phyloP scores from a whole-genome alignment of 805 yeast genomes.

The Yamadazyma sp. region DNA sequence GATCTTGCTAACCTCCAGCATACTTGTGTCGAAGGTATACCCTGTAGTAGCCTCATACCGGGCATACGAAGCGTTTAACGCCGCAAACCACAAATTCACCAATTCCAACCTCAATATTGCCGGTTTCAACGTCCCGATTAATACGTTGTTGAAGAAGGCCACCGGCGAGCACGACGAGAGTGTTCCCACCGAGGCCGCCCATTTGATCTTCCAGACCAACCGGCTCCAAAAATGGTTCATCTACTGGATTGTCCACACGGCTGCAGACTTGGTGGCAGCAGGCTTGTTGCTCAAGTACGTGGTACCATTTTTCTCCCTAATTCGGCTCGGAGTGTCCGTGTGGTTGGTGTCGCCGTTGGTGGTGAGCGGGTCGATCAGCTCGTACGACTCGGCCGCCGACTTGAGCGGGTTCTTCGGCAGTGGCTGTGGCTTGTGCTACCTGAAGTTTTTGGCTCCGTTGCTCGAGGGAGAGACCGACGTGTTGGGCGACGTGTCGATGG shows the following conservation, averaged over 20 bases:
- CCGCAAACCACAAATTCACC: constrained; percentile 28
- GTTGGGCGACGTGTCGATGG: constrained; percentile 6
- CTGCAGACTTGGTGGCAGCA: constrained; percentile 39
- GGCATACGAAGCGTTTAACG: constrained; percentile 49
- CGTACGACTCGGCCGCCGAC: constrained; percentile 17
- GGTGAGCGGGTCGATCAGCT: neutral
- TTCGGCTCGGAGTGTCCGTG: constrained; percentile 47
- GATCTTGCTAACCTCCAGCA: constrained; percentile 5
- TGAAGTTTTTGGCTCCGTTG: constrained; percentile 26
- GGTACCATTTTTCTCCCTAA: constrained; percentile 56
- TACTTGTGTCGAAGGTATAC: constrained; percentile 27
- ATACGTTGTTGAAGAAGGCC: constrained; percentile 32
- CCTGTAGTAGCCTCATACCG: constrained; percentile 63
- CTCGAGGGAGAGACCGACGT: constrained; percentile 23
- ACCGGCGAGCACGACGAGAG: constrained; percentile 17
- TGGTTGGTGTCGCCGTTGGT: constrained; percentile 61
- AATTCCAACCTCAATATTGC: constrained; percentile 32
- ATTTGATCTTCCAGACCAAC: constrained; percentile 14
- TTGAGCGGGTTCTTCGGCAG: constrained; percentile 26
- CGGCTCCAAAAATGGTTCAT: constrained; percentile 41
- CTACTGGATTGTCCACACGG: constrained; percentile 66
- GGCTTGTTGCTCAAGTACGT: constrained; percentile 44
- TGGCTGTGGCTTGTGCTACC: constrained; percentile 37
- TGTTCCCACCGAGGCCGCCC: constrained; percentile 11
- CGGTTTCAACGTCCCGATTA: constrained; percentile 41